A percentile compares a stretch with the other conserved stretches of the same genome.
phyloP scores from a whole-genome alignment of 129 eudicot species.

The Lonicera japonica region DNA sequence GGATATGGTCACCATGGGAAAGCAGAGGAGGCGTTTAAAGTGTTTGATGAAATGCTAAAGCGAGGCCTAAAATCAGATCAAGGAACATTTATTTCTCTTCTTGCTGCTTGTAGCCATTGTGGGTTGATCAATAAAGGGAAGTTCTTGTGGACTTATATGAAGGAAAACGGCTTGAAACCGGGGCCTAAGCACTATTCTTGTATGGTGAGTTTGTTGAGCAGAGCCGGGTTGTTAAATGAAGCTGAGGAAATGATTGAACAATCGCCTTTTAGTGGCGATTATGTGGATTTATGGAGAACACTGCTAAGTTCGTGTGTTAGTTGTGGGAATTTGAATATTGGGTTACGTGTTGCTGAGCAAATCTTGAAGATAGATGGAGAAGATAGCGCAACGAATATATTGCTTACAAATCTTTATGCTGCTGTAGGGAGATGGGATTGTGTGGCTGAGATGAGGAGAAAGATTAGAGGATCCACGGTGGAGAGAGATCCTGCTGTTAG shows the following conservation, averaged over 20 bases:
- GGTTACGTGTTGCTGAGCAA: slow-evolving; percentile 53
- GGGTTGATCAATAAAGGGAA: slow-evolving; percentile 59
- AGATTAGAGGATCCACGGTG: slow-evolving; percentile 31
- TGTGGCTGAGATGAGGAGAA: slow-evolving; percentile 60
- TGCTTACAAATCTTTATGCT: slow-evolving; percentile 53
- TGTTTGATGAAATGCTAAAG: slow-evolving; percentile 41
- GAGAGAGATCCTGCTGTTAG: slow-evolving; percentile 72
- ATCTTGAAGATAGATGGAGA: slow-evolving; percentile 30
- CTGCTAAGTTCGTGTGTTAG: slow-evolving; percentile 56
- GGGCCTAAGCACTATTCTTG: slow-evolving; percentile 77
- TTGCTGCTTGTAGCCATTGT: slow-evolving; percentile 70
- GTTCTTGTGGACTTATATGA: slow-evolving; percentile 60
- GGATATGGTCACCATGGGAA: slow-evolving; percentile 83
- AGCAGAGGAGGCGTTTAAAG: slow-evolving; percentile 43
- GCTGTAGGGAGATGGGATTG: slow-evolving; percentile 56
- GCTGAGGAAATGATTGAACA: slow-evolving; percentile 51
- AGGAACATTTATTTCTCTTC: slow-evolving; percentile 62
- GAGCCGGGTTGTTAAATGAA: slow-evolving; percentile 67
- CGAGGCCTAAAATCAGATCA: slow-evolving; percentile 49
- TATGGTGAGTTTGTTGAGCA: slow-evolving; percentile 61
- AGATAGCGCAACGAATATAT: slow-evolving; percentile 44
- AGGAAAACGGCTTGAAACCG: slow-evolving; percentile 41
- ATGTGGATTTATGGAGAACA: slow-evolving; percentile 64
- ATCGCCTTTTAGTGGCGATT: slow-evolving; percentile 22
- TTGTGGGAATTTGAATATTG: slow-evolving; percentile 37